Percentiles rank a stretch among this genome's conserved stretches.
Evolutionary conservation across 2,329 filamentous ascomycete species (phyloP).

Genomic region (Fusarium transvaalense): DNA sequence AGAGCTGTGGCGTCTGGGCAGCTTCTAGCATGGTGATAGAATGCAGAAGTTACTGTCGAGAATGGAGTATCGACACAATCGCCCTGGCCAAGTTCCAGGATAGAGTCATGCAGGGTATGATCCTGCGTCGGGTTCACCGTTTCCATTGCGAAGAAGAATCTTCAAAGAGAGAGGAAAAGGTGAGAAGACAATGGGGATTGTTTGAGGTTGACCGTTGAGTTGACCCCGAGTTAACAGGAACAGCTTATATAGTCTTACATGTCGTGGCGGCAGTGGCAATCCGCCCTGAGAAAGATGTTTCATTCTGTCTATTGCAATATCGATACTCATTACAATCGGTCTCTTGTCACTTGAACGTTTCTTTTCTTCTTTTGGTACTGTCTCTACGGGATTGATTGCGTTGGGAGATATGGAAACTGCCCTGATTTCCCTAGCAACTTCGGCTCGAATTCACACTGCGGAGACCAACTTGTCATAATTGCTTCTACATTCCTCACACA

Average conservation of each 20-base stretch:
- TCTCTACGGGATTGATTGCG: constrained; percentile 25
- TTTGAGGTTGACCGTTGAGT: constrained; percentile 32
- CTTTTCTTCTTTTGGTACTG: not conserved
- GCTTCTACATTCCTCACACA: constrained; percentile 44
- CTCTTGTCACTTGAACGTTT: constrained; percentile 18
- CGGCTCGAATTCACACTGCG: constrained; percentile 5
- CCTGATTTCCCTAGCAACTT: constrained; percentile 43
- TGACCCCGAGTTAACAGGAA: constrained; percentile 39
- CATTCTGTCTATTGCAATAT: constrained; percentile 23
- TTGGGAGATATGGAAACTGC: constrained; percentile 31
- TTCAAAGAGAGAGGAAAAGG: constrained; percentile 4
- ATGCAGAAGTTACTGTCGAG: constrained; percentile 55
- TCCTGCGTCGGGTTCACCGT: constrained; percentile 9
- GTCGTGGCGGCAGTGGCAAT: constrained; percentile 29
- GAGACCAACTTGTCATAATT: constrained; percentile 29
- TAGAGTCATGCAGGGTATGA: constrained; percentile 2
- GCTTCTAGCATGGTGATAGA: constrained; percentile 54
- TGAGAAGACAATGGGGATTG: constrained; percentile 32
- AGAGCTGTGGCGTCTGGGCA: constrained; percentile 57
- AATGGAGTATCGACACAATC: constrained; percentile 51
- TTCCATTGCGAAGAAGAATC: constrained; percentile 19
- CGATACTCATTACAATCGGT: constrained; percentile 24
- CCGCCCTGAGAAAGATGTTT: constrained; percentile 32
- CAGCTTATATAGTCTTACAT: constrained; percentile 40
- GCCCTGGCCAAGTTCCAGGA: constrained; percentile 34